phyloP scores from a whole-genome alignment of 352 stramenopile species.

The Phytophthora tentaculata region DNA sequence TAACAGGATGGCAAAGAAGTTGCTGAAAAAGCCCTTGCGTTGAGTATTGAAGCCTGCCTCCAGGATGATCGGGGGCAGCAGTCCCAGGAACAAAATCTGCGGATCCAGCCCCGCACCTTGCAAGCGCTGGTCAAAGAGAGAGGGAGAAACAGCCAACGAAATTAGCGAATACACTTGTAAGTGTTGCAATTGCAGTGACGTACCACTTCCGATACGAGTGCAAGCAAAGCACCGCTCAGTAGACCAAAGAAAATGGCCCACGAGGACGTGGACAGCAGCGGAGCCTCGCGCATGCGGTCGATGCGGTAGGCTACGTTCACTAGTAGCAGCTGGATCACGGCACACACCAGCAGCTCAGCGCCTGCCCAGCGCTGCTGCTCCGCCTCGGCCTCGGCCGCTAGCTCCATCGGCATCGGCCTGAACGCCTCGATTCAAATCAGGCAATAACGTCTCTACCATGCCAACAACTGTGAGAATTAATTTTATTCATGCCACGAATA shows the following conservation, averaged over 20 bases:
- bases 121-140: slow-evolving; percentile 34
- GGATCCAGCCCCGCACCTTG: slow-evolving; percentile 56
- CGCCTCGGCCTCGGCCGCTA: slow-evolving; percentile 30
- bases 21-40: slow-evolving; percentile 66
- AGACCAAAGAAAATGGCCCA: slow-evolving; percentile 72
- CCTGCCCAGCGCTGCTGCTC: slow-evolving; percentile 58
- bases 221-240: slow-evolving; percentile 48
- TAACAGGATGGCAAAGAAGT: slow-evolving; percentile 52
- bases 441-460: slow-evolving; percentile 17
- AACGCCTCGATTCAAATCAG: not conserved
- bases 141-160: not conserved
- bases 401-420: slow-evolving; percentile 17
- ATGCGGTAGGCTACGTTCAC: slow-evolving; percentile 73
- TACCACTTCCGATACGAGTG: slow-evolving; percentile 49
- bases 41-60: slow-evolving; percentile 73
- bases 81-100: slow-evolving; percentile 66
- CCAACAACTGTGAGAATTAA: not conserved
- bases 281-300: slow-evolving; percentile 48
- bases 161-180: not conserved
- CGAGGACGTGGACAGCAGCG: slow-evolving; percentile 65
- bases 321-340: slow-evolving; percentile 66
- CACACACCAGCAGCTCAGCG: slow-evolving; percentile 65
- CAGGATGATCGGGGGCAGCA: slow-evolving; percentile 71
- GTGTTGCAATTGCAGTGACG: not conserved
- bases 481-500: not conserved